A percentile compares a stretch with the other conserved stretches of the same genome.
Conservation (phyloP, 2,329 filamentous ascomycete species). For the Pseudogymnoascus sp. region DNA sequence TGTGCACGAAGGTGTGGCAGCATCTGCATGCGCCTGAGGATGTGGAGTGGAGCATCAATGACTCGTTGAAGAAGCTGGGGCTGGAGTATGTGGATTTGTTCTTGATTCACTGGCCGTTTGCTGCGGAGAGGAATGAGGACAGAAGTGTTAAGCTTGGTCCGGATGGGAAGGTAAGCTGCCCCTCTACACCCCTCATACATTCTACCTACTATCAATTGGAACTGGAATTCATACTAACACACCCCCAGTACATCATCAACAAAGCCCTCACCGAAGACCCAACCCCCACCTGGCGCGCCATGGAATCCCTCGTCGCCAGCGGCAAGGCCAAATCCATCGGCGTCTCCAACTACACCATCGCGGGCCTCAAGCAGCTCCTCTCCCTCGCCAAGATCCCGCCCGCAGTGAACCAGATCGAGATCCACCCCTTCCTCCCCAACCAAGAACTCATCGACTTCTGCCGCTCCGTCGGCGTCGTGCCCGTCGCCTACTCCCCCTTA, state of each 20-base stretch:
- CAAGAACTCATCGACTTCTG: slow-evolving; percentile 63
- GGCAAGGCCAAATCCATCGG: slow-evolving; percentile 53
- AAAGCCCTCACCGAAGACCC: slow-evolving; percentile 58
- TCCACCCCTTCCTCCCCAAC: slow-evolving; percentile 65
- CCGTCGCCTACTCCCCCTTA: slow-evolving; percentile 65
- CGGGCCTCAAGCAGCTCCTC: slow-evolving; percentile 46
- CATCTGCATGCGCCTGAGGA: slow-evolving; percentile 57
- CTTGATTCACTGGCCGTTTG: slow-evolving; percentile 74
- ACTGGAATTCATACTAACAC: slow-evolving; percentile 11
- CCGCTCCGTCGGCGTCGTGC: slow-evolving; percentile 57
- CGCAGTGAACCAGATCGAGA: slow-evolving; percentile 52
- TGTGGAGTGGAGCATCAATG: slow-evolving; percentile 59
- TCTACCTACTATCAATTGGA: neutral
- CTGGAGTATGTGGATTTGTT: slow-evolving; percentile 75
- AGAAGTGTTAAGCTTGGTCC: slow-evolving; percentile 44
- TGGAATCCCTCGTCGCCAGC: slow-evolving; percentile 55
- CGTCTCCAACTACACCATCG: slow-evolving; percentile 48
- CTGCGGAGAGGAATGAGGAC: slow-evolving; percentile 69
- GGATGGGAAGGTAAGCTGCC: slow-evolving; percentile 39
- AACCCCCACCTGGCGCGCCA: slow-evolving; percentile 61
- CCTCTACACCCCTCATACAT: too few relatives aligned
- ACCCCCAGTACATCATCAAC: slow-evolving; percentile 49
- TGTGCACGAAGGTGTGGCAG: slow-evolving; percentile 80
- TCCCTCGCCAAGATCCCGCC: slow-evolving; percentile 39
- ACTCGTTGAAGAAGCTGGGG: slow-evolving; percentile 62